Conservation (phyloP, 148 eudicot species). For the Rhododendron simsii region DNA sequence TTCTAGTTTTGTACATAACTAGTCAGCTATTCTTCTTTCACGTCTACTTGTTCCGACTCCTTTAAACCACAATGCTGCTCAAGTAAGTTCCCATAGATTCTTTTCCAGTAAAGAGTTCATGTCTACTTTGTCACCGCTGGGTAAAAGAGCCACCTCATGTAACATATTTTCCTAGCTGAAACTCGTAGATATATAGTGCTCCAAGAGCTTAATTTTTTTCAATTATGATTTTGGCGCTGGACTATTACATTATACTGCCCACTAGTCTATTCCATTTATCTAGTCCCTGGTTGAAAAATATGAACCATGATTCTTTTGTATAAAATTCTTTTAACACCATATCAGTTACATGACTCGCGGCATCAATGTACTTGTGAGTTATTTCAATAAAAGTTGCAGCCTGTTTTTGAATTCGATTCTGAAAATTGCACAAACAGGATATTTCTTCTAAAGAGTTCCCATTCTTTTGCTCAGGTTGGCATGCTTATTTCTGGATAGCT, state of each 20-base stretch:
- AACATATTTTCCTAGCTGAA: neutral
- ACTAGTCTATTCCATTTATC: too few species aligned
- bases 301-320: neutral
- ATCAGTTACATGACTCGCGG: neutral
- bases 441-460: neutral
- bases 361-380: neutral
- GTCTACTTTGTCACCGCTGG: neutral
- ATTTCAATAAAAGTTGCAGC: neutral
- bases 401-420: neutral
- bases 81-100: neutral
- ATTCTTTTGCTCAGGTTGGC: slow-evolving; percentile 61
- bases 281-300: neutral
- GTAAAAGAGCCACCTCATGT: neutral
- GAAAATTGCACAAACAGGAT: neutral
- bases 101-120: neutral
- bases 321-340: neutral
- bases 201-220: neutral
- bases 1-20: neutral
- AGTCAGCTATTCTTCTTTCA: neutral
- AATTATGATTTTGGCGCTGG: neutral
- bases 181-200: neutral
- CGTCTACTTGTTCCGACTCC: too few species aligned
- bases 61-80: neutral
- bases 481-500: slow-evolving; percentile 97
- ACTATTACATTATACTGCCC: neutral